Conservation (phyloP, 495 filamentous ascomycete species). For the Pseudevernia furfuracea region DNA sequence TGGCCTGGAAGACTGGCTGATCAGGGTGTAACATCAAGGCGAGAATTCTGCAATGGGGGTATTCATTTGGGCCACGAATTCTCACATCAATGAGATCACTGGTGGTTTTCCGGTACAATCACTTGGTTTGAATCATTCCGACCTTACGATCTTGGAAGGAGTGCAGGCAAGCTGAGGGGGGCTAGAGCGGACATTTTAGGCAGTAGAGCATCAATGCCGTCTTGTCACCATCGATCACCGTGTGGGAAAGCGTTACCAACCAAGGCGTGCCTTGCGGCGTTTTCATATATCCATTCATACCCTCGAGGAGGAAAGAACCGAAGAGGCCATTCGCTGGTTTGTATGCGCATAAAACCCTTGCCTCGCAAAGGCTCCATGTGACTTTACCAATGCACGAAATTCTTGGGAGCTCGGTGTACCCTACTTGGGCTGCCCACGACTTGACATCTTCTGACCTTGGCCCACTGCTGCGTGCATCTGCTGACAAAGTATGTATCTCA, state of each 20-base stretch:
- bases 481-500: not conserved
- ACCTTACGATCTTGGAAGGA: not conserved
- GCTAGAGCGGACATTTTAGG: not conserved
- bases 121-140: not conserved
- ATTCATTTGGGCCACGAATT: conserved; percentile 14
- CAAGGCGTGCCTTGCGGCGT: too few relatives aligned
- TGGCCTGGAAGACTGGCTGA: not conserved
- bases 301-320: too few relatives aligned
- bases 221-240: too few relatives aligned
- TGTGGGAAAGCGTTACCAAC: too few relatives aligned
- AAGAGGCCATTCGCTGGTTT: too few relatives aligned
- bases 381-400: too few relatives aligned
- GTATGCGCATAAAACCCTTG: too few relatives aligned
- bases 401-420: too few relatives aligned
- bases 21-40: not conserved
- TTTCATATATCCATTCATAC: too few relatives aligned
- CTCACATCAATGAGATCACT: not conserved
- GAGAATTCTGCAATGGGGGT: conserved; percentile 11
- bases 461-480: not conserved
- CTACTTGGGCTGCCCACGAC: too few relatives aligned
- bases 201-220: too few relatives aligned
- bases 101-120: not conserved
- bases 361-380: too few relatives aligned
- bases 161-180: not conserved
- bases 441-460: not conserved